Conservation (phyloP, 352 stramenopile genomes). For the Phytophthora pisi region DNA sequence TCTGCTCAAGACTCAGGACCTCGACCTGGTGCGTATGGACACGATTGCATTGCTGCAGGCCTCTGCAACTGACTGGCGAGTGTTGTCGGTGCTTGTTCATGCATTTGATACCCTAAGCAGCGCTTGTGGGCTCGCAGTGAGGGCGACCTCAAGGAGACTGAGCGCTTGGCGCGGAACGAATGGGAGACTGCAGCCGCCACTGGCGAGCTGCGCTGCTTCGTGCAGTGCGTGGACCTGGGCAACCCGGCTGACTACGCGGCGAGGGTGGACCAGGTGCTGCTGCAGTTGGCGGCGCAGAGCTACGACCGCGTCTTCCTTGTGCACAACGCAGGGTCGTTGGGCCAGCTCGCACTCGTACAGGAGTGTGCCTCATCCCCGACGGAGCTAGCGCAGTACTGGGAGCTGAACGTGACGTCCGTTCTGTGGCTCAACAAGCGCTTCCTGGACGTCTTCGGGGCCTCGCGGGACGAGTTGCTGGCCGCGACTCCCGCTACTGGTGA, state of each 20-base stretch:
- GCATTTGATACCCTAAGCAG: constrained; percentile 27
- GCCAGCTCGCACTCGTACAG: constrained; percentile 61
- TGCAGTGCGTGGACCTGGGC: constrained; percentile 54
- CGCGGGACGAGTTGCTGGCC: constrained; percentile 40
- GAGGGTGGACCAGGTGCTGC: constrained; percentile 49
- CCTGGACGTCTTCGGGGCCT: constrained; percentile 61
- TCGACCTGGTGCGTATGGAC: constrained; percentile 54
- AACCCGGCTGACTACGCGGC: constrained; percentile 47
- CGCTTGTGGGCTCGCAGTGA: constrained; percentile 63
- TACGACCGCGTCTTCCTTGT: constrained; percentile 68
- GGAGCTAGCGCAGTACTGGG: constrained; percentile 60
- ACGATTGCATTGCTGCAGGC: neutral
- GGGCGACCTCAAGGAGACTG: constrained; percentile 59
- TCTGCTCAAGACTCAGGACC: constrained; percentile 30
- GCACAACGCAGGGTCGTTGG: constrained; percentile 88
- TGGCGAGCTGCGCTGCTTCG: constrained; percentile 37
- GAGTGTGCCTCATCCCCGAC: constrained; percentile 48
- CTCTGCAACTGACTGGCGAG: too few species aligned
- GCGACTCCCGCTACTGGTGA: neutral
- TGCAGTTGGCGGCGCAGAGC: constrained; percentile 33
- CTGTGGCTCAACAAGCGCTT: constrained; percentile 87
- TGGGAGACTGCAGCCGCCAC: constrained; percentile 27
- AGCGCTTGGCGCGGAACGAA: constrained; percentile 39
- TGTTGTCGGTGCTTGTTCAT: neutral
- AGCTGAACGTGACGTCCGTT: constrained; percentile 88